Evolutionary conservation across 116 monocot genomes (phyloP).

Genomic region (Iris pallida): DNA sequence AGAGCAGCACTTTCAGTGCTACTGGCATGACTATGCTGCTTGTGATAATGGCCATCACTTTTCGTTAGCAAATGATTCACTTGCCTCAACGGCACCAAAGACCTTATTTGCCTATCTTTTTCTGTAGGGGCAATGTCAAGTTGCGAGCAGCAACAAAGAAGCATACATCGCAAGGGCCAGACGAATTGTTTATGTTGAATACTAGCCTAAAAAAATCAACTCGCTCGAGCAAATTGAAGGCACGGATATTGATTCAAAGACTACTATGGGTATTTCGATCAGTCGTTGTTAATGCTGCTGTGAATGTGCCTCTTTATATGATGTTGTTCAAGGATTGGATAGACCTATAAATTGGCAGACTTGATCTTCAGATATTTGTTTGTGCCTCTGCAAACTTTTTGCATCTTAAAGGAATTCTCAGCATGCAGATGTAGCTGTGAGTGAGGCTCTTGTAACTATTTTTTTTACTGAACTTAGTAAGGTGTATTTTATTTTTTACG

Average conservation of each 20-base stretch:
- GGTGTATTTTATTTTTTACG: no score
- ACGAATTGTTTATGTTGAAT: slow-evolving; percentile 40
- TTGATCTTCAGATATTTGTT: no score
- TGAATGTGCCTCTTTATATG: slow-evolving; percentile 84
- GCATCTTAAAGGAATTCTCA: no score
- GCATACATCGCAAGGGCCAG: slow-evolving; percentile 30
- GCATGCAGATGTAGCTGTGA: no score
- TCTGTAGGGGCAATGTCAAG: slow-evolving; percentile 50
- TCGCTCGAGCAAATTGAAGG: slow-evolving; percentile 31
- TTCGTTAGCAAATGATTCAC: not conserved
- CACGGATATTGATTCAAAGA: slow-evolving; percentile 37
- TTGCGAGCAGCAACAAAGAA: slow-evolving; percentile 63
- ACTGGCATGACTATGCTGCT: no score
- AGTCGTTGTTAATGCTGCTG: slow-evolving; percentile 52
- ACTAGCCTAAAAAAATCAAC: slow-evolving; percentile 31
- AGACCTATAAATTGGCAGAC: slow-evolving; percentile 21
- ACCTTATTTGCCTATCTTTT: not conserved
- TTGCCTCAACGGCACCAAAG: no score
- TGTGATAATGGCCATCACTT: not conserved
- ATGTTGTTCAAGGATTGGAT: slow-evolving; percentile 97
- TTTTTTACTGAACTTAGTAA: no score
- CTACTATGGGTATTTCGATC: slow-evolving; percentile 41
- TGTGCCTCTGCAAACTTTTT: no score
- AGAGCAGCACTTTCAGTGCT: no score
- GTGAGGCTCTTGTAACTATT: no score